phyloP scores from a whole-genome alignment of 2,329 filamentous ascomycete genomes.

The Colletotrichum tofieldiae region DNA sequence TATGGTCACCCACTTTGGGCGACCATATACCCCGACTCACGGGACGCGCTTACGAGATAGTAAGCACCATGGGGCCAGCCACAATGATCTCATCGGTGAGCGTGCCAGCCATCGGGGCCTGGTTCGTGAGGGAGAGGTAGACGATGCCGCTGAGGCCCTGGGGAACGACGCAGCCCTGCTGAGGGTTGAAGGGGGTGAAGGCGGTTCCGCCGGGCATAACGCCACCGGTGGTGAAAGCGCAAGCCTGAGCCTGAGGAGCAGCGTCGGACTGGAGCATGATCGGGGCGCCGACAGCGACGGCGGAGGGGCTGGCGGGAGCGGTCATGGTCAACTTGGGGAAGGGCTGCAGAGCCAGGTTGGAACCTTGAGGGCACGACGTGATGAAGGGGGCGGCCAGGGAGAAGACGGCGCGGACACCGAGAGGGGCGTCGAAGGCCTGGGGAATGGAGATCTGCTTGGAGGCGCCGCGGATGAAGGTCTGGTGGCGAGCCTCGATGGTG shows the following conservation, averaged over 20 bases:
- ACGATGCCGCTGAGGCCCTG: slow-evolving; percentile 74
- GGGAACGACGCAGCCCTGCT: slow-evolving; percentile 73
- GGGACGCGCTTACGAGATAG: slow-evolving; percentile 59
- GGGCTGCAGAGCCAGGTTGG: slow-evolving; percentile 74
- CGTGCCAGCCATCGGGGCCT: slow-evolving; percentile 63
- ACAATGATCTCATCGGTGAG: slow-evolving; percentile 76
- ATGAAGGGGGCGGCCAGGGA: slow-evolving; percentile 83
- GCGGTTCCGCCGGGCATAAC: slow-evolving; percentile 69
- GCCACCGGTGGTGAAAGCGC: slow-evolving; percentile 77
- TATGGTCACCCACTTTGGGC: slow-evolving; percentile 11
- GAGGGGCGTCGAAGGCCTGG: slow-evolving; percentile 79
- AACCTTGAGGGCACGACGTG: slow-evolving; percentile 76
- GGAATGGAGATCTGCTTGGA: slow-evolving; percentile 73
- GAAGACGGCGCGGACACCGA: slow-evolving; percentile 79
- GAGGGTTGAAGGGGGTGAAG: slow-evolving; percentile 71
- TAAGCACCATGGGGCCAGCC: slow-evolving; percentile 75
- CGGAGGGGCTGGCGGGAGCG: slow-evolving; percentile 62
- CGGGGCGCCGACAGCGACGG: slow-evolving; percentile 57
- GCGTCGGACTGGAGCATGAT: slow-evolving; percentile 67
- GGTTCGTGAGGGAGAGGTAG: slow-evolving; percentile 77
- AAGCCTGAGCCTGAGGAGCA: slow-evolving; percentile 69
- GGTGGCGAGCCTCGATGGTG: slow-evolving; percentile 81
- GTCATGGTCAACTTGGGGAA: slow-evolving; percentile 72
- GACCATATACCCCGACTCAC: slow-evolving; percentile 3
- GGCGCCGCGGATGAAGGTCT: slow-evolving; percentile 78